Conservation (phyloP, 345 rosid species). For the Geranium rotundifolium region DNA sequence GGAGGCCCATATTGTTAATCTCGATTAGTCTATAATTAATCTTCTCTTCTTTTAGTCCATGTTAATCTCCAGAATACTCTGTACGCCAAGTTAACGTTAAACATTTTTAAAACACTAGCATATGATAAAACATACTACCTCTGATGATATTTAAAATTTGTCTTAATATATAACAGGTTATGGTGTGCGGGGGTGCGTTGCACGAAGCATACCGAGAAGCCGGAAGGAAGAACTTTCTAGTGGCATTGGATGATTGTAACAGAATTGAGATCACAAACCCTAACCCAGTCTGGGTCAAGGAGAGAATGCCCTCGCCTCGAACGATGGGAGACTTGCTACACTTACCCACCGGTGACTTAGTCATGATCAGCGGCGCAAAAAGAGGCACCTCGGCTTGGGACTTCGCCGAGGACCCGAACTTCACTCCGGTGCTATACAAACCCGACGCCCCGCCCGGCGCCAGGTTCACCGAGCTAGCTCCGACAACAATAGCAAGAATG, state of each 20-base stretch:
- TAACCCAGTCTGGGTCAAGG: conserved; percentile 35
- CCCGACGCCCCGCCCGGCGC: conserved; percentile 17
- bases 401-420: conserved; percentile 17
- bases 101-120: no score
- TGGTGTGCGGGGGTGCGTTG: conserved; percentile 45
- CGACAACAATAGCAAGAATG: conserved; percentile 38
- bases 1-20: no score
- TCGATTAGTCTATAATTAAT: no score
- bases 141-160: no score
- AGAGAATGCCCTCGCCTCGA: conserved; percentile 47
- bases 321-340: conserved; percentile 41
- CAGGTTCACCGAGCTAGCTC: conserved; percentile 22
- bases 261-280: conserved; percentile 27
- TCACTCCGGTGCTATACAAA: conserved; percentile 22
- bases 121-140: no score
- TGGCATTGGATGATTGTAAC: conserved; percentile 21
- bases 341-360: conserved; percentile 40
- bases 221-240: conserved; percentile 14
- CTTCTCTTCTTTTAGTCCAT: no score
- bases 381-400: conserved; percentile 29
- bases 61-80: no score
- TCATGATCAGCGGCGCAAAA: conserved; percentile 46
- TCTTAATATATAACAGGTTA: conserved; percentile 9
- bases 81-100: no score
- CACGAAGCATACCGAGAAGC: conserved; percentile 25